phyloP scores from a whole-genome alignment of 2,329 filamentous ascomycete species.

The Penicillium sp. region DNA sequence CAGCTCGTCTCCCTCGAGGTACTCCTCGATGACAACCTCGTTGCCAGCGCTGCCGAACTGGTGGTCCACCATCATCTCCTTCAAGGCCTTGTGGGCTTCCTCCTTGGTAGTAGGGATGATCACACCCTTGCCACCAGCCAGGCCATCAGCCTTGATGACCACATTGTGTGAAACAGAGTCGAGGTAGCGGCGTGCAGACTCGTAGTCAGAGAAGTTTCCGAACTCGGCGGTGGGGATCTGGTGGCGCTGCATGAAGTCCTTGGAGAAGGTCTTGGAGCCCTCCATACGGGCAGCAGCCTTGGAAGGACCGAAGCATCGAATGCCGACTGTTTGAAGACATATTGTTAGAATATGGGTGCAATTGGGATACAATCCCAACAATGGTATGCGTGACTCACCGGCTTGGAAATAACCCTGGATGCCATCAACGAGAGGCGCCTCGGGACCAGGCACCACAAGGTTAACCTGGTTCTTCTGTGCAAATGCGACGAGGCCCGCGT shows the following conservation, averaged over 20 bases:
- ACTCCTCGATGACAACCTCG: slow-evolving; percentile 94
- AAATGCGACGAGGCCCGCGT: slow-evolving; percentile 69
- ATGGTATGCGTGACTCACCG: slow-evolving; percentile 34
- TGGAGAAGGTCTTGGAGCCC: slow-evolving; percentile 94
- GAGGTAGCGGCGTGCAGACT: slow-evolving; percentile 69
- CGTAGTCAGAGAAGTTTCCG: slow-evolving; percentile 78
- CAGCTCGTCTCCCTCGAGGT: slow-evolving; percentile 83
- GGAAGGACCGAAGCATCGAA: slow-evolving; percentile 81
- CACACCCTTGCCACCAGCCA: slow-evolving; percentile 94
- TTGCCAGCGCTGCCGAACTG: slow-evolving; percentile 83
- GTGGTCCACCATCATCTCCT: slow-evolving; percentile 83
- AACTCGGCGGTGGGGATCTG: slow-evolving; percentile 87
- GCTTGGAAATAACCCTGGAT: slow-evolving; percentile 77
- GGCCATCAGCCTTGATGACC: slow-evolving; percentile 89
- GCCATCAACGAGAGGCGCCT: slow-evolving; percentile 88
- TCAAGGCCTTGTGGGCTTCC: slow-evolving; percentile 76
- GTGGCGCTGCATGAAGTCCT: slow-evolving; percentile 94
- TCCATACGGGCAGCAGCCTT: slow-evolving; percentile 84
- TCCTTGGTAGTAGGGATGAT: slow-evolving; percentile 78
- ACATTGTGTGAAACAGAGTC: slow-evolving; percentile 67
- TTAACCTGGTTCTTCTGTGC: slow-evolving; percentile 70
- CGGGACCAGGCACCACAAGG: slow-evolving; percentile 84
- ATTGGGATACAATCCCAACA: not conserved
- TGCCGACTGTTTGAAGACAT: slow-evolving; percentile 51
- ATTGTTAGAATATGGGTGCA: slow-evolving; percentile 7